phyloP scores from a whole-genome alignment of 179 eudicot genomes.

The Beta corolliflora region DNA sequence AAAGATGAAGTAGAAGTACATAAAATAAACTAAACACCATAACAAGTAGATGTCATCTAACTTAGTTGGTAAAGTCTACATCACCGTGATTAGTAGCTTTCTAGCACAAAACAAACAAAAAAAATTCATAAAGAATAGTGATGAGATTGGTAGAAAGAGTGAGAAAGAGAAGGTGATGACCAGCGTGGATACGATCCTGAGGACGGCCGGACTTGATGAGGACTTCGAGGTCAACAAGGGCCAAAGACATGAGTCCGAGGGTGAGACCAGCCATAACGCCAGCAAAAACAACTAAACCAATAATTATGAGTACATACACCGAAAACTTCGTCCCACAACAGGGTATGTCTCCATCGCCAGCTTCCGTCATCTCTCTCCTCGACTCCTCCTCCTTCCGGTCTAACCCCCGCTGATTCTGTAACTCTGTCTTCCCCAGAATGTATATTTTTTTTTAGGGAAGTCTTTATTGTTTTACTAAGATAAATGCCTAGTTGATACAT shows the following conservation, averaged over 20 bases:
- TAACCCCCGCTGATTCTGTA: neutral
- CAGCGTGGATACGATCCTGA: conserved; percentile 71
- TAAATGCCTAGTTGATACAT: no score
- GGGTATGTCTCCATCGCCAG: conserved; percentile 31
- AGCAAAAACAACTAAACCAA: conserved; percentile 70
- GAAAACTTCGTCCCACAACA: conserved; percentile 60
- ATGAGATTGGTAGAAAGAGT: neutral
- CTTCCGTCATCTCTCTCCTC: conserved; percentile 37
- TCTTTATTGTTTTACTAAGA: no score
- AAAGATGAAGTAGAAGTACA: no score
- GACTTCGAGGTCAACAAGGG: conserved; percentile 91
- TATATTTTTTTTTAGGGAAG: no score
- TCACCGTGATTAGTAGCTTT: no score
- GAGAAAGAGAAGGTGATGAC: conserved; percentile 27
- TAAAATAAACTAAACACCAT: no score
- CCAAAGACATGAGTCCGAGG: conserved; percentile 86
- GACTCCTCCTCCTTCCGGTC: neutral
- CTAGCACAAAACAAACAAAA: no score
- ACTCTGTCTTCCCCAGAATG: no score
- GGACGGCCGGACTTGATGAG: conserved; percentile 82
- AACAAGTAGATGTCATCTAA: no score
- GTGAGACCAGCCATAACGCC: conserved; percentile 92
- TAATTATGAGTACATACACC: conserved; percentile 38
- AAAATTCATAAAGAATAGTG: neutral
- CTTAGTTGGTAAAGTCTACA: no score